Evolutionary conservation across 2,329 filamentous ascomycete species (phyloP).

Genomic region (Calonectria leucothoes): DNA sequence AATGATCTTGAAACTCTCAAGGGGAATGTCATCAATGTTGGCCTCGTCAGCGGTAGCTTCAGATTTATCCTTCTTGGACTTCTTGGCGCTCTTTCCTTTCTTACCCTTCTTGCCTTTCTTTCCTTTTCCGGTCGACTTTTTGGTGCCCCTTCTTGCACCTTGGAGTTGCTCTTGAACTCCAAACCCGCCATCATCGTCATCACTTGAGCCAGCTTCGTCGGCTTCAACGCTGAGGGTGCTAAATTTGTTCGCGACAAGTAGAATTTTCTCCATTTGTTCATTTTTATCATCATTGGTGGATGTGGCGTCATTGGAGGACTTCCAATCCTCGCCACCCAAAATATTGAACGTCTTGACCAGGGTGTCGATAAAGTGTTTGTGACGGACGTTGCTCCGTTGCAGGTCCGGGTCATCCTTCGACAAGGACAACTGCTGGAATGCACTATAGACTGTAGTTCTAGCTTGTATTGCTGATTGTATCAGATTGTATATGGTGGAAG

Average conservation of each 20-base stretch:
- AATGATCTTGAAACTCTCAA: conserved; percentile 58
- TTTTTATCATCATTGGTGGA: conserved; percentile 21
- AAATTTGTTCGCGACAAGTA: conserved; percentile 31
- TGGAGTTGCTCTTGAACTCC: neutral
- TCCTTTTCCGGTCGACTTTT: neutral
- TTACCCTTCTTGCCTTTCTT: conserved; percentile 30
- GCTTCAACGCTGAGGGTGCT: conserved; percentile 6
- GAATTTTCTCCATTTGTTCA: conserved; percentile 31
- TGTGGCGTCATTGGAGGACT: neutral
- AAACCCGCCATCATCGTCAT: conserved; percentile 20
- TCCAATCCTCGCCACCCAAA: conserved; percentile 48
- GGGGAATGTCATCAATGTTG: conserved; percentile 45
- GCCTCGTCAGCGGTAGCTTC: conserved; percentile 4
- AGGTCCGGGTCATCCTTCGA: conserved; percentile 47
- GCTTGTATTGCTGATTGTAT: conserved; percentile 54
- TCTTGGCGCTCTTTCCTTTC: conserved; percentile 28
- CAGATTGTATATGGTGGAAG: conserved; percentile 47
- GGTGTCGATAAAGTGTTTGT: conserved; percentile 57
- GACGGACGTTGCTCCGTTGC: conserved; percentile 51
- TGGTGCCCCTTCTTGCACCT: neutral
- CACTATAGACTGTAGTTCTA: conserved; percentile 39
- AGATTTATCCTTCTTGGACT: conserved; percentile 15
- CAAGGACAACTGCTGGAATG: conserved; percentile 48
- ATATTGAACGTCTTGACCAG: conserved; percentile 50
- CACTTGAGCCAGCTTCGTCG: neutral